Evolutionary conservation across 495 filamentous ascomycete genomes (phyloP).

Genomic region (Penicillium nucicola): DNA sequence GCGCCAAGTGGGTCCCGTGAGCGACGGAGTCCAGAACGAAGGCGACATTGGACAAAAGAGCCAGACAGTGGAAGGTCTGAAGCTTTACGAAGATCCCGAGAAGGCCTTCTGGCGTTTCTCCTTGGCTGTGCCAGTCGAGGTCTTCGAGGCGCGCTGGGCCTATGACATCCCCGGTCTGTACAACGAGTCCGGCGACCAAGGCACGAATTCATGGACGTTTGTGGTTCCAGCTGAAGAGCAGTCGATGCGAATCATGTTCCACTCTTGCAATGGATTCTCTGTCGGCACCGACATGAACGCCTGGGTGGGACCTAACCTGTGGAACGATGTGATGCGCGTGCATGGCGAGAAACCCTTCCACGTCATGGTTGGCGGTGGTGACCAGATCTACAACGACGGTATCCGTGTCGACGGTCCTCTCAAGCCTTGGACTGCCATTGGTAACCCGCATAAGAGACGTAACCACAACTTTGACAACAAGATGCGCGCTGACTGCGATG

Average conservation of each 20-base stretch:
- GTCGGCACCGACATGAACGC: conserved; percentile 85
- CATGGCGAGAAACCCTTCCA: conserved; percentile 74
- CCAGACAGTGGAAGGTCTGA: conserved; percentile 48
- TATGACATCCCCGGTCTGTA: conserved; percentile 44
- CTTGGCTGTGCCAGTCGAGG: conserved; percentile 49
- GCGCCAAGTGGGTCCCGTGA: conserved; percentile 41
- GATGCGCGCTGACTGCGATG: conserved; percentile 74
- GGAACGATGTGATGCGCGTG: conserved; percentile 83
- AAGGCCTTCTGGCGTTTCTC: conserved; percentile 83
- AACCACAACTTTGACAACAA: conserved; percentile 71
- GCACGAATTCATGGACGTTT: conserved; percentile 52
- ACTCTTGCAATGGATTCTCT: conserved; percentile 95
- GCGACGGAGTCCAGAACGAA: conserved; percentile 5
- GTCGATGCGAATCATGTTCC: conserved; percentile 94
- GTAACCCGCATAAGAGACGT: conserved; percentile 77
- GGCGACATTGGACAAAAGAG: conserved; percentile 4
- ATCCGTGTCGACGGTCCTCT: conserved; percentile 81
- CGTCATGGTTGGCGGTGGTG: conserved; percentile 93
- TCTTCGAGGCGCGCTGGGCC: conserved; percentile 47
- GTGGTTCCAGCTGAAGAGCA: conserved; percentile 72
- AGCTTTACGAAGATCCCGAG: conserved; percentile 73
- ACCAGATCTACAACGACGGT: conserved; percentile 93
- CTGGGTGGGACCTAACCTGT: conserved; percentile 77
- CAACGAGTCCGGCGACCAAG: conserved; percentile 35
- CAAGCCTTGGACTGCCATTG: conserved; percentile 73